Evolutionary conservation across 2,329 filamentous ascomycete genomes (phyloP).

Genomic region (Sporothrix brunneoviolacea): DNA sequence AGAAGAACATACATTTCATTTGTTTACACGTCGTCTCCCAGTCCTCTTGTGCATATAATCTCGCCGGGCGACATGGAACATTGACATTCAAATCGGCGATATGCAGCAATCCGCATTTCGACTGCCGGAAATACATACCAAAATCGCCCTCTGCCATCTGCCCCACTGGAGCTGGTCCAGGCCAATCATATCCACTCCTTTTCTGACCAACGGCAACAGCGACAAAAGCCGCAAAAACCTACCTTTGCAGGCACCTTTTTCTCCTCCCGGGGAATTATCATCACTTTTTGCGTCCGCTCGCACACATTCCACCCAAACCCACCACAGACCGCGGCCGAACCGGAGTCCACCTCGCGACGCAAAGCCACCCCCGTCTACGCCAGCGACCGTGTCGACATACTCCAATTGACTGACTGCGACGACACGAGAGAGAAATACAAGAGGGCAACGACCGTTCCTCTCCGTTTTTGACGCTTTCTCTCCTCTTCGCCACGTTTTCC

Average conservation of each 20-base stretch:
- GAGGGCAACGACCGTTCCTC: not conserved
- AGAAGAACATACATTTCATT: constrained; percentile 6
- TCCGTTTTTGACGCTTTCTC: not conserved
- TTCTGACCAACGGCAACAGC: constrained; percentile 19
- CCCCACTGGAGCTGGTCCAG: constrained; percentile 4
- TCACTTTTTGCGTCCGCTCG: constrained; percentile 13
- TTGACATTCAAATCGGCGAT: constrained; percentile 23
- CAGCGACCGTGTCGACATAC: not conserved
- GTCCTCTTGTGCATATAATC: too few relatives aligned
- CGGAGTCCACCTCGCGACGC: not conserved
- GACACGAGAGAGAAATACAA: not conserved
- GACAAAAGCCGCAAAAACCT: constrained; percentile 20
- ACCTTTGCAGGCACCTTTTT: constrained; percentile 11
- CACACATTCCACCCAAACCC: not conserved
- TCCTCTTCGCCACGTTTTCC: not conserved
- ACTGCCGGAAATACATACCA: not conserved
- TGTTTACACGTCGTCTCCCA: too few relatives aligned
- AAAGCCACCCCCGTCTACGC: not conserved
- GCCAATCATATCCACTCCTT: constrained; percentile 16
- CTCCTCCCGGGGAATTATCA: constrained; percentile 19
- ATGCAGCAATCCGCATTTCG: constrained; percentile 4
- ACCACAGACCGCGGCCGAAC: not conserved
- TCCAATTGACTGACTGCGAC: constrained; percentile 8
- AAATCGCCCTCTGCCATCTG: not conserved
- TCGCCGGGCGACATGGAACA: not conserved